Conservation (phyloP, 139 green algal genomes). For the Coelastrella sp. region DNA sequence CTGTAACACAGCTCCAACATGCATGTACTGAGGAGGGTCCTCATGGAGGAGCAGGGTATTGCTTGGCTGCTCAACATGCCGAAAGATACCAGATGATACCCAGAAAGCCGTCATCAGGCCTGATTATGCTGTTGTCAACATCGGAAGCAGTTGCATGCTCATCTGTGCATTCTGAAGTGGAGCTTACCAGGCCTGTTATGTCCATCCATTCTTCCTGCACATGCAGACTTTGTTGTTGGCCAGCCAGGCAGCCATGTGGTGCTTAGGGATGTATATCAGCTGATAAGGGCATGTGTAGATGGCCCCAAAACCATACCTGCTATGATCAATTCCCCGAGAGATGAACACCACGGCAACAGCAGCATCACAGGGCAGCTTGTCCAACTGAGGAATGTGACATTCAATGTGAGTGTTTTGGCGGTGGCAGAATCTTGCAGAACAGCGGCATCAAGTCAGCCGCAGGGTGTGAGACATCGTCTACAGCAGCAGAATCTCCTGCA, state of each 20-base stretch:
- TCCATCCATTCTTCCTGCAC: background rate
- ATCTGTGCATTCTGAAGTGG: too few relatives aligned
- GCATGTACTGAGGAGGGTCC: too few relatives aligned
- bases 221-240: background rate
- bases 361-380: background rate
- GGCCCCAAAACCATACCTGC: background rate
- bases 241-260: background rate
- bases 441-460: background rate
- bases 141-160: background rate
- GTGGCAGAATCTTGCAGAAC: background rate
- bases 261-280: background rate
- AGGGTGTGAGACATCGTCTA: background rate
- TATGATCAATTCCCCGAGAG: background rate
- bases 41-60: too few relatives aligned
- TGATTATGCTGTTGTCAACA: too few relatives aligned
- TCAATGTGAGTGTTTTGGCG: background rate
- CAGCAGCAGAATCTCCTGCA: background rate
- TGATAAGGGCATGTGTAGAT: background rate
- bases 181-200: background rate
- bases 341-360: too few relatives aligned
- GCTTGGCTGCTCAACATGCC: too few relatives aligned
- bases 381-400: background rate
- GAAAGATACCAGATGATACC: too few relatives aligned
- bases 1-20: too few relatives aligned
- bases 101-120: too few relatives aligned